Base-by-base conservation (phyloP, 1,284 basidiomycete genomes). In the Phenoliferia sp. region DNA sequence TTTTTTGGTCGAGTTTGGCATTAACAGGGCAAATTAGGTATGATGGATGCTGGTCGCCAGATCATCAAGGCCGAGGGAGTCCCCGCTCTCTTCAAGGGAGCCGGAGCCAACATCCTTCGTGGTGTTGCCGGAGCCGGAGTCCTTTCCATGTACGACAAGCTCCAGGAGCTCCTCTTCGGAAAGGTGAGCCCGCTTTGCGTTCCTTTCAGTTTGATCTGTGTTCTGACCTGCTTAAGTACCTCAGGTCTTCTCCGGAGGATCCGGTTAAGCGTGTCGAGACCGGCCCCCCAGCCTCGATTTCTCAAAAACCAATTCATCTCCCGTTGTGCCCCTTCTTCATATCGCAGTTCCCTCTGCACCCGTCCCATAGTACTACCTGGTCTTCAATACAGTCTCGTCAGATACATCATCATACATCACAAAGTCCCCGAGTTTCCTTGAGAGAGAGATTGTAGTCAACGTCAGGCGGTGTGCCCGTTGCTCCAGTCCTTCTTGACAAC, bases 121-220 rank as follows among this genome's bases (percentile, higher is more conserved):
- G 92, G 94, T 87, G 90, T 95, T 79, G 94, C 93, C 78, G 94
- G 93, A 84, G 93, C 94, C 82, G 93, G 93, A 92, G 94, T 95
- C 74, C 82, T 96, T 78, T 93, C 93, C 54, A 84, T 94, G 70
- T 93, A 93, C 81, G 91, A 95, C 87, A 90, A 94, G 83, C 87
- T 94, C 80, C 93, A 95, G 82, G 77, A 80, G 76, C 66, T 80
- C 74, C 73, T 80, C 73, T 58, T 58, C 56, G 56, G 56, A 17
- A 58, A 58, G 32, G 54, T 56, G n/a, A n/a, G n/a, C 39, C n/a
- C 12, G 12, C n/a, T n/a, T 48, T 12, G 12, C 39, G 39, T 12
- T 48, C 39, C n/a, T 48, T n/a, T 48, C n/a, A 12, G 12, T 48
- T 48, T 48, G 39, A 15, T n/a, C 15, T 48, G 15, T 48, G 12